Conservation (phyloP, 371 early-diverging fungal species). For the Synchytrium microbalum region DNA sequence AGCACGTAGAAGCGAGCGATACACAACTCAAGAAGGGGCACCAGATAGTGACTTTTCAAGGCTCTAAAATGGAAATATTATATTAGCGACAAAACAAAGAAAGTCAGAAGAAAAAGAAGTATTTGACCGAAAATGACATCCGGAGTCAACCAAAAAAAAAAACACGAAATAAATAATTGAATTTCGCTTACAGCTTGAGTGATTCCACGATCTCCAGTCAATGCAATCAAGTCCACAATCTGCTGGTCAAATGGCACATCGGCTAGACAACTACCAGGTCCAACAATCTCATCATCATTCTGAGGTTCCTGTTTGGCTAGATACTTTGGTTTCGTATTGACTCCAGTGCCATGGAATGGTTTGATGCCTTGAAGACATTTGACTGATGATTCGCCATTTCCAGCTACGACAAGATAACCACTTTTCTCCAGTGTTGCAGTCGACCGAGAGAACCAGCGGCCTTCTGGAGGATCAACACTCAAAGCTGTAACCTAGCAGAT, state of each 20-base stretch:
- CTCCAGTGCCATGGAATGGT: neutral
- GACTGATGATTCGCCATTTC: constrained; percentile 18
- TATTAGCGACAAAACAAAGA: no score
- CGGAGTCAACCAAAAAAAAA: no score
- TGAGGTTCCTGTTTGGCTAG: constrained; percentile 12
- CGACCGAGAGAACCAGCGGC: constrained; percentile 28
- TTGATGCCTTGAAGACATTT: constrained; percentile 22
- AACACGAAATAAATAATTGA: no score
- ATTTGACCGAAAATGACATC: no score
- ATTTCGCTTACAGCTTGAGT: constrained; percentile 22
- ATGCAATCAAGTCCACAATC: constrained; percentile 37
- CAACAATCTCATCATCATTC: constrained; percentile 17
- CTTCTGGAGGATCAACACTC: neutral
- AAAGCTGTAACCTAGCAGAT: neutral
- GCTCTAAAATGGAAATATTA: neutral
- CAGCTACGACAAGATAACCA: constrained; percentile 23
- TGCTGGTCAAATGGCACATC: constrained; percentile 44
- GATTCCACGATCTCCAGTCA: constrained; percentile 36
- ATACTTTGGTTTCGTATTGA: neutral
- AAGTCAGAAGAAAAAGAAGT: no score
- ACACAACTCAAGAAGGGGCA: constrained; percentile 21
- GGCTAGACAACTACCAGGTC: constrained; percentile 24
- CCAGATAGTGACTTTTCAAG: constrained; percentile 17
- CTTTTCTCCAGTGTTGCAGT: constrained; percentile 14
- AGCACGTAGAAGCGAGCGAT: constrained; percentile 18